These are phyloP conservation scores for Bifiguratus adelaidae DNA, from an alignment of 192 early-diverging fungal species.

Conservation along the genomic window DNA sequence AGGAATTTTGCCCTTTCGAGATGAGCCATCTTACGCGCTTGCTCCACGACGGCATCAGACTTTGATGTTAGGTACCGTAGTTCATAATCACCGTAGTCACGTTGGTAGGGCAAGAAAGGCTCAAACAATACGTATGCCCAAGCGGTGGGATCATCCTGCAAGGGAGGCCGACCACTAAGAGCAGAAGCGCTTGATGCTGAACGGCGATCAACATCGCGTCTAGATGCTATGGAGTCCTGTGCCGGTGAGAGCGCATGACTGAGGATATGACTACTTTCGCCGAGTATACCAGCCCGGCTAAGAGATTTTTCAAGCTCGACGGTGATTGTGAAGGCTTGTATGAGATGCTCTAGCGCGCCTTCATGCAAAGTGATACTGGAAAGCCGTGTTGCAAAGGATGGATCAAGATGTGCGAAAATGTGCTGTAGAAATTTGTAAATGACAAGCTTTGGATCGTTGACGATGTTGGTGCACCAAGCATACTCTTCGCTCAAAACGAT, in stretches of 20 bases:
- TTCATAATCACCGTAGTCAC: slow-evolving; percentile 46
- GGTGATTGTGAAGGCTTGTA: too few species aligned
- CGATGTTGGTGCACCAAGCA: slow-evolving; percentile 43
- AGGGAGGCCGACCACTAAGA: slow-evolving; percentile 11
- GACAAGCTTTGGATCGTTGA: slow-evolving; percentile 30
- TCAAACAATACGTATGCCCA: slow-evolving; percentile 58
- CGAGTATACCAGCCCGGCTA: too few species aligned
- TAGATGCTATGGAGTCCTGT: too few species aligned
- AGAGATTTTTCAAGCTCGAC: too few species aligned
- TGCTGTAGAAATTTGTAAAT: slow-evolving; percentile 35
- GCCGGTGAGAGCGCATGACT: too few species aligned
- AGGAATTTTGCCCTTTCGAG: slow-evolving; percentile 56
- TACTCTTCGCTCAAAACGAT: slow-evolving; percentile 42
- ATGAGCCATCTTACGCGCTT: slow-evolving; percentile 3
- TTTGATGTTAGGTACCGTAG: background rate
- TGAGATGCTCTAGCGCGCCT: too few species aligned
- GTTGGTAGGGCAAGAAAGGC: slow-evolving; percentile 50
- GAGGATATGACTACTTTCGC: too few species aligned
- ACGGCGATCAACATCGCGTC: too few species aligned
- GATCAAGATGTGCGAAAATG: slow-evolving; percentile 38
- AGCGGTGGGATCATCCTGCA: slow-evolving; percentile 20
- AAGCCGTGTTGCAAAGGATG: slow-evolving; percentile 23
- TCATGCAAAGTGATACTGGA: too few species aligned
- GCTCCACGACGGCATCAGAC: background rate
- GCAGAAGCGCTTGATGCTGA: too few species aligned